Evolutionary conservation across 345 rosid species (phyloP), one percentile per base, ranked within the genome.

Genomic region (Pelargonium nanum): DNA sequence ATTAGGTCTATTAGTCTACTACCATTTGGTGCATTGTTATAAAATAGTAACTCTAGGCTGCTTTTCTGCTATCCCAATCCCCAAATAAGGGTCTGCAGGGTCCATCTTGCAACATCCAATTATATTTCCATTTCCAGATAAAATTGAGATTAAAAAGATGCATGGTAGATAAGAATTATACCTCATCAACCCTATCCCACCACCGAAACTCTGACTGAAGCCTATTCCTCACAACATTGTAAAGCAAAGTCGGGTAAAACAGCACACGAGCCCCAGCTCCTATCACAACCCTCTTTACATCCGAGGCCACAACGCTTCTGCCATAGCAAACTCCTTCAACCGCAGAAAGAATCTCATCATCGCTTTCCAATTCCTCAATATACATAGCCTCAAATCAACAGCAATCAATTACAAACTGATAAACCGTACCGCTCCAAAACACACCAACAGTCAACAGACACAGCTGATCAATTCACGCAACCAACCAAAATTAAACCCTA

Each of bases 161-260:
- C 12, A 45, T 44, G 8, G 15, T 32, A 54, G 40, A 13, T 20
- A 24, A 8, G 58, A 45, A 7, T 12, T 65, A 67, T 84, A 93
- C 99, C 97, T 89, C 78, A 22, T 77, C 87, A 2, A 89, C 86
- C 26, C 90, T 72, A 72, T 93, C 97, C 99, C 99, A 93, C 99
- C 99, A 93, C 4, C 87, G 86, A 70, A 93, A 93, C 65, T 89
- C 99, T 3, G 90, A 2, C 80, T 89, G 86, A 51, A 86, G 59
- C 84, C 74, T 88, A 75, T 93, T 93, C 80, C 99, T 87, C 59
- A 93, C 86, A 72, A 89, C 89, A 78, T 93, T 93, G 80, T 89
- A 93, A 44, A 87, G 28, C 72, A 93, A 59, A 9, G 99, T 93
- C 0, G 97, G 96, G 72, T 89, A 93, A 73, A 89, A 93, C 80